Evolutionary conservation across 2,329 filamentous ascomycete species (phyloP), one percentile per base, ranked within the genome.

Genomic region (Didymella exigua): DNA sequence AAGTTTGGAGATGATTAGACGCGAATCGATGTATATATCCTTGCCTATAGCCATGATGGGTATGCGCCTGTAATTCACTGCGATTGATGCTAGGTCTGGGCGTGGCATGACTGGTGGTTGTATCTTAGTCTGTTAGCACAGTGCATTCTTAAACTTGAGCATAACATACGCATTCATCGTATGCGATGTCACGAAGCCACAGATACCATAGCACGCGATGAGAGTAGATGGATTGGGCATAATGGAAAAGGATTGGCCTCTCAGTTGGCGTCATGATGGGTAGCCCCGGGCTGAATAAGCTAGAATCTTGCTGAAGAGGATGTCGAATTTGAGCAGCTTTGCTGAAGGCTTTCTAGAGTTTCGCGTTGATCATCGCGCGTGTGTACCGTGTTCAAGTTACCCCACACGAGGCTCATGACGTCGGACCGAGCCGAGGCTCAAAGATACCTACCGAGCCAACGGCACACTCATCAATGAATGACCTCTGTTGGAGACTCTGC

Each of bases 161-260:
- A 11, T 9, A 1, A 78, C 83, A 72, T 78, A 89, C 86, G 65
- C 87, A 90, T 85, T 90, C 82, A 44, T 79, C 80, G 65, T 87
- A 89, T 0, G 82, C 79, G 40, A 91, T 88, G 23, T 81, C 81
- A 36, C 88, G 83, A 3, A 91, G 80, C 33, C 81, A 78, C 11
- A 91, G 78, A 68, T 91, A 91, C 86, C 87, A 90, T 23, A 82
- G 74, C 24, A 90, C 73, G 55, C 86, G 78, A 49, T 80, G 80
- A 7, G 86, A 87, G 65, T 84, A 90, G 0, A 87, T 87, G 10
- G 87, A 90, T 65, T 78, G 81, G 0, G 78, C 69, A 69, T 90
- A 90, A 72, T 89, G 86, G 70, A 87, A 90, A 1, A 90, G 67
- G 7, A 89, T 77, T 18, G 88, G 81, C n/a, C 74, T 74, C 43